Conservation (phyloP, 192 early-diverging fungal genomes). For the Phycomyces nitens region DNA sequence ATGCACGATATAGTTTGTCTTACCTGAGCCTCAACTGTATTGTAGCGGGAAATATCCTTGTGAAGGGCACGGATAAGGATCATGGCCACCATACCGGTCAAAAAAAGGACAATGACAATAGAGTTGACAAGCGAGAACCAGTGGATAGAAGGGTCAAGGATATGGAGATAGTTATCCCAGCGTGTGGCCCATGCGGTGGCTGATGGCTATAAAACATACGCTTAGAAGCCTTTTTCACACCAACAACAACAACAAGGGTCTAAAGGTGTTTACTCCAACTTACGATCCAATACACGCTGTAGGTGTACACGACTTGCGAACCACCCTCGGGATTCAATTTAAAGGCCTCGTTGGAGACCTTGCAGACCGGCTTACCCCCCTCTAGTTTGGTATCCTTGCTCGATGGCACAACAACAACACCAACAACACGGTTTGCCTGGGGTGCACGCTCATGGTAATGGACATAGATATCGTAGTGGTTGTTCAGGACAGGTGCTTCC, state of each 20-base stretch:
- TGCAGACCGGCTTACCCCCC: slow-evolving; percentile 8
- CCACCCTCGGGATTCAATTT: slow-evolving; percentile 36
- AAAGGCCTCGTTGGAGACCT: not conserved
- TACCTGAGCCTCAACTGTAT: slow-evolving; percentile 56
- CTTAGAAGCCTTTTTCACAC: too few species aligned
- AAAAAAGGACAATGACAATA: slow-evolving; percentile 89
- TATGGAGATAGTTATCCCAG: slow-evolving; percentile 82
- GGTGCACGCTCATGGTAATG: slow-evolving; percentile 72
- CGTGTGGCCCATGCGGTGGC: slow-evolving; percentile 76
- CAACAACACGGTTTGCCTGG: slow-evolving; percentile 62
- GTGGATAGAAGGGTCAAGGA: slow-evolving; percentile 89
- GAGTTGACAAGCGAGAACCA: slow-evolving; percentile 97
- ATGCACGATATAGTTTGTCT: too few species aligned
- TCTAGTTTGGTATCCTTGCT: slow-evolving; percentile 51
- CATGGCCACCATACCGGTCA: slow-evolving; percentile 88
- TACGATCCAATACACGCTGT: slow-evolving; percentile 62
- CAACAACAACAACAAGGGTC: too few species aligned
- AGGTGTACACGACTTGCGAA: slow-evolving; percentile 58
- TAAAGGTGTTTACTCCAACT: too few species aligned
- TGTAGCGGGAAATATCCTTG: slow-evolving; percentile 93
- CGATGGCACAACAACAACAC: slow-evolving; percentile 72
- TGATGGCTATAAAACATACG: slow-evolving; percentile 40
- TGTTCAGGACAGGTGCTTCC: slow-evolving; percentile 57
- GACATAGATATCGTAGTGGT: slow-evolving; percentile 86
- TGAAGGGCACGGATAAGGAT: slow-evolving; percentile 86